These are phyloP conservation scores for Lasiodiplodia gonubiensis DNA, from an alignment of 2,329 filamentous ascomycete genomes.

Conservation along the genomic window DNA sequence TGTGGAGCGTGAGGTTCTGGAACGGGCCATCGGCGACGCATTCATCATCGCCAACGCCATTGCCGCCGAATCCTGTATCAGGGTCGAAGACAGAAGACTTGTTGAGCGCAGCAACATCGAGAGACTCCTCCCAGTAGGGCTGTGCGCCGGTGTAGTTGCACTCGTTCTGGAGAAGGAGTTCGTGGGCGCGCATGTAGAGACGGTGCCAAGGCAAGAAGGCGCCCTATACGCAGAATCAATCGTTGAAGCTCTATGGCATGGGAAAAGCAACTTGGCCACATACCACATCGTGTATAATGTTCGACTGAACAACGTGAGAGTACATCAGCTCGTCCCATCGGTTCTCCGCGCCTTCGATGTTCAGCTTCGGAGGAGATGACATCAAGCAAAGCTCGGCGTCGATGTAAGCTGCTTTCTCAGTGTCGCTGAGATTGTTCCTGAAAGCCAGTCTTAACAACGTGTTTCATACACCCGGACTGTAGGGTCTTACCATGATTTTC, in stretches of 20 bases:
- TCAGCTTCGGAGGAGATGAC: slow-evolving; percentile 16
- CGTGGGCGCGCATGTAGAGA: slow-evolving; percentile 51
- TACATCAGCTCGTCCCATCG: slow-evolving; percentile 28
- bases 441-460: background rate
- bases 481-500: slow-evolving; percentile 12
- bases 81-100: slow-evolving; percentile 28
- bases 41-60: slow-evolving; percentile 27
- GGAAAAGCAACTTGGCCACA: background rate
- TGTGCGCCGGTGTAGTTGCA: slow-evolving; percentile 54
- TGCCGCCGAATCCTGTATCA: slow-evolving; percentile 29
- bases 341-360: slow-evolving; percentile 9
- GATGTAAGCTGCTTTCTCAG: slow-evolving; percentile 27
- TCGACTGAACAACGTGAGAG: slow-evolving; percentile 20
- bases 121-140: slow-evolving; percentile 37
- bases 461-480: background rate
- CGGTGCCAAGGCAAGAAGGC: slow-evolving; percentile 54
- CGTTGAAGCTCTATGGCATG: too few relatives aligned
- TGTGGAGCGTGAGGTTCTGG: slow-evolving; percentile 41
- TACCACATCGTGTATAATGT: slow-evolving; percentile 20
- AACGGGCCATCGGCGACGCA: slow-evolving; percentile 47
- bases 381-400: slow-evolving; percentile 29
- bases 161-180: slow-evolving; percentile 51
- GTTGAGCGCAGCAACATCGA: slow-evolving; percentile 1
- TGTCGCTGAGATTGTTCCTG: slow-evolving; percentile 21
- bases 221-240: background rate